Percentiles rank a stretch among this genome's conserved stretches.
Evolutionary conservation across 139 green algal genomes (phyloP).

Genomic region (Tetraselmis striata): DNA sequence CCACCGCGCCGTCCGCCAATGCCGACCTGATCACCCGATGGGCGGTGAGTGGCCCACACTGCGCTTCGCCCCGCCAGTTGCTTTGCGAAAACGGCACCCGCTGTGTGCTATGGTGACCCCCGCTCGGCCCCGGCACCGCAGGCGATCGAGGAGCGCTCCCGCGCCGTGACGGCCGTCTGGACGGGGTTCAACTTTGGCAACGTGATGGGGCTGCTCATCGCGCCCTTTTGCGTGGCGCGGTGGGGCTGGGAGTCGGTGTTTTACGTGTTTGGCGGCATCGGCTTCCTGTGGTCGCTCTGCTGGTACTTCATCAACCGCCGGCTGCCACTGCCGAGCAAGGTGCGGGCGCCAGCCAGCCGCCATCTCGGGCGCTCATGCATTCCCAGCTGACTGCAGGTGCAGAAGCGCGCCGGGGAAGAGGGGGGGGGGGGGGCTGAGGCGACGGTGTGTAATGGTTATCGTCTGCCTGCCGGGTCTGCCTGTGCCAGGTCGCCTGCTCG

Average conservation of each 20-base stretch:
- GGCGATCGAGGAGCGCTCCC: conserved; percentile 53
- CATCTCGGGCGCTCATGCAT: too few species aligned
- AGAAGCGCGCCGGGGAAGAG: too few species aligned
- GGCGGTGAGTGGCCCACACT: not conserved
- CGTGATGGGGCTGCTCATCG: not conserved
- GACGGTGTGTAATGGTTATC: too few species aligned
- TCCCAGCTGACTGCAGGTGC: too few species aligned
- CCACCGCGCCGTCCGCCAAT: not conserved
- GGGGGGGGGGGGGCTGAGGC: too few species aligned
- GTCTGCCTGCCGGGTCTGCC: too few species aligned
- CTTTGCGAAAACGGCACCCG: conserved; percentile 44
- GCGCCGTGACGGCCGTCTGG: conserved; percentile 81
- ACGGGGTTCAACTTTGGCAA: not conserved
- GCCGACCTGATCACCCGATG: not conserved
- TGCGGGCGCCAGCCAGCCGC: too few species aligned
- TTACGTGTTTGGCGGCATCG: conserved; percentile 88
- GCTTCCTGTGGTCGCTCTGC: conserved; percentile 72
- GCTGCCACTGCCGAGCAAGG: not conserved
- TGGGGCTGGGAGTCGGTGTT: conserved; percentile 95
- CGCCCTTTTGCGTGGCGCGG: not conserved
- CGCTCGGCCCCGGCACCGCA: too few species aligned
- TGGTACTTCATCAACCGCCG: conserved; percentile 63
- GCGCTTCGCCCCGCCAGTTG: too few species aligned
- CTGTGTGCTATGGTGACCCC: conserved; percentile 41
- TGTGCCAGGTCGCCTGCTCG: not conserved